Conservation (phyloP, 805 yeast species). For the Candida khao-thaluensis region DNA sequence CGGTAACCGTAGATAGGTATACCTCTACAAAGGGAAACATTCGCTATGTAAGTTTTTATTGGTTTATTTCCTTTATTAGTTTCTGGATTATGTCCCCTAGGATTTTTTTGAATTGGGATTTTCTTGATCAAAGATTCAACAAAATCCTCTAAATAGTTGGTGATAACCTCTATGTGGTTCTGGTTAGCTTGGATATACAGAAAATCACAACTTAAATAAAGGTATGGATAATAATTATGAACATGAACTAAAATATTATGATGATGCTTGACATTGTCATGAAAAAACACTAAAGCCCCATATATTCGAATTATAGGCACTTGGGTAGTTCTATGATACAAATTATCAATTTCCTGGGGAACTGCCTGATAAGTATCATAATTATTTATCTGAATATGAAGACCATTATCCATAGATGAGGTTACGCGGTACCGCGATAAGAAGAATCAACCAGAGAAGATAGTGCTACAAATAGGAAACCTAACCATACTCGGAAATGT, state of each 20-base stretch:
- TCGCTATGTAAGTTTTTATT: constrained; percentile 51
- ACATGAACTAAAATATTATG: constrained; percentile 56
- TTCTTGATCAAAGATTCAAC: constrained; percentile 21
- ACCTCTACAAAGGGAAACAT: constrained; percentile 66
- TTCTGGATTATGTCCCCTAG: no score
- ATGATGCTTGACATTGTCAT: constrained; percentile 21
- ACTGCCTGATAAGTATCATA: constrained; percentile 64
- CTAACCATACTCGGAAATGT: no score
- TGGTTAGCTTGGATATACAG: constrained; percentile 11
- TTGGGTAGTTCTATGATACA: constrained; percentile 35
- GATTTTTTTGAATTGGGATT: no score
- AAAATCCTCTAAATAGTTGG: constrained; percentile 43
- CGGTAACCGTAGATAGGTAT: constrained; percentile 84
- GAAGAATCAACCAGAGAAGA: no score
- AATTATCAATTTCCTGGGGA: constrained; percentile 55
- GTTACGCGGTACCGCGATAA: no score
- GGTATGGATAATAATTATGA: constrained; percentile 83
- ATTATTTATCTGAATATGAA: constrained; percentile 53
- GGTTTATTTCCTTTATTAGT: no score
- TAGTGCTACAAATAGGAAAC: no score
- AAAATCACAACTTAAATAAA: constrained; percentile 64
- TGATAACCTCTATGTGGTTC: constrained; percentile 33
- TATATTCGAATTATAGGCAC: constrained; percentile 79
- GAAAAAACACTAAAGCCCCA: constrained; percentile 67
- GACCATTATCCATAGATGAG: constrained; percentile 1